phyloP scores from a whole-genome alignment of 2,329 filamentous ascomycete genomes.

The Tolypocladium ovalisporum region DNA sequence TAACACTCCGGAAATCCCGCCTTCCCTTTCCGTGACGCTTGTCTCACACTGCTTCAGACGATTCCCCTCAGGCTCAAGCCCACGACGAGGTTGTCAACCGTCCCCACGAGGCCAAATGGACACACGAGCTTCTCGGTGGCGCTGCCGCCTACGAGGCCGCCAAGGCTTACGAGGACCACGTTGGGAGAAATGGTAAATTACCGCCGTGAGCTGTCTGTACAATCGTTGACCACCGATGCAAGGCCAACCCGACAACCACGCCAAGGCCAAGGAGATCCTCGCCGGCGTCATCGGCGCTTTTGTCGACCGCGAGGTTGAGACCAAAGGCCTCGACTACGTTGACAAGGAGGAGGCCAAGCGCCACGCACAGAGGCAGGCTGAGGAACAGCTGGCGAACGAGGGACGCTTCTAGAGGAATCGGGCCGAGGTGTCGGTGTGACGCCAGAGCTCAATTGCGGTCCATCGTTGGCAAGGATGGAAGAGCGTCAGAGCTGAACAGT shows the following conservation, averaged over 20 bases:
- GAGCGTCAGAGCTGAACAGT: not conserved
- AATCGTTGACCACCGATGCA: not conserved
- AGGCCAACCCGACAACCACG: slow-evolving; percentile 17
- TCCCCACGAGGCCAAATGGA: slow-evolving; percentile 18
- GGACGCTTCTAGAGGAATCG: slow-evolving; percentile 1
- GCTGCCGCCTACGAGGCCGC: slow-evolving; percentile 19
- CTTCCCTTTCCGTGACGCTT: not conserved
- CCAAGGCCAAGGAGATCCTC: slow-evolving; percentile 17
- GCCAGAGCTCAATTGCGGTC: not conserved
- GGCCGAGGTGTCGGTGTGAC: not conserved
- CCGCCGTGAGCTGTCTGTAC: not conserved
- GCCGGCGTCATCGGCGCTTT: slow-evolving; percentile 17
- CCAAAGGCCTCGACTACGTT: slow-evolving; percentile 15
- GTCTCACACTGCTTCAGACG: slow-evolving; percentile 6
- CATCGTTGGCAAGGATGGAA: not conserved
- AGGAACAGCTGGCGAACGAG: slow-evolving; percentile 11
- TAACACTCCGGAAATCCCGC: not conserved
- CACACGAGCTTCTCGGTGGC: slow-evolving; percentile 18
- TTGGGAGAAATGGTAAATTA: slow-evolving; percentile 11
- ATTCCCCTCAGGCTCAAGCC: slow-evolving; percentile 11
- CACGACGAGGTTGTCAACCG: slow-evolving; percentile 14
- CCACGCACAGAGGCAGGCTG: slow-evolving; percentile 13
- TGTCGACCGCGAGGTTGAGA: slow-evolving; percentile 20
- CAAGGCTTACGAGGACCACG: slow-evolving; percentile 19
- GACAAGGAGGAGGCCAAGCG: slow-evolving; percentile 17